phyloP scores from a whole-genome alignment of 129 eudicot species.

The Sambucus nigra region DNA sequence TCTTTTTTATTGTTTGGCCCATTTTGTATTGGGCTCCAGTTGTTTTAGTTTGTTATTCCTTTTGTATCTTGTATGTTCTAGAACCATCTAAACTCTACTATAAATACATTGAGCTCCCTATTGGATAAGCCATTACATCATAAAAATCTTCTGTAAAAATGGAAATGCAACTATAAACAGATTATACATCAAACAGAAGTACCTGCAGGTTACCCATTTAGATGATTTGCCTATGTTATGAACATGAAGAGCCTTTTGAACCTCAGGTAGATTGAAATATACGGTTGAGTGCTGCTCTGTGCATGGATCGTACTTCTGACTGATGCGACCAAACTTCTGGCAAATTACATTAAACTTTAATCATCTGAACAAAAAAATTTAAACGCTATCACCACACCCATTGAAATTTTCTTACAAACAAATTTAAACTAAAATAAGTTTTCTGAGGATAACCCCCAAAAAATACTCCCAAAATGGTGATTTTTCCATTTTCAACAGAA shows the following conservation, averaged over 20 bases:
- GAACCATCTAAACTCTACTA: no score
- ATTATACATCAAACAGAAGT: background rate
- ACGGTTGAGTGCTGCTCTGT: constrained; percentile 72
- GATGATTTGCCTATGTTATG: constrained; percentile 23
- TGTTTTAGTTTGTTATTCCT: no score
- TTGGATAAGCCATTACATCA: no score
- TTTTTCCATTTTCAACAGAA: no score
- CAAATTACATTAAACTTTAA: constrained; percentile 10
- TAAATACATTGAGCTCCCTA: no score
- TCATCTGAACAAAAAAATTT: constrained; percentile 1
- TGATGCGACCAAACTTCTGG: constrained; percentile 53
- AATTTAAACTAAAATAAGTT: no score
- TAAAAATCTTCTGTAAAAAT: no score
- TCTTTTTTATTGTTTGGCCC: no score
- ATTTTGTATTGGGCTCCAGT: no score
- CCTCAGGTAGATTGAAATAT: constrained; percentile 91
- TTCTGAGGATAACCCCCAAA: background rate
- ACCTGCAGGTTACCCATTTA: constrained; percentile 94
- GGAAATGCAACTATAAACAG: background rate
- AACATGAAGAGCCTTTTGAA: constrained; percentile 88
- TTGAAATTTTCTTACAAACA: background rate
- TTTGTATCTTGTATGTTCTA: no score
- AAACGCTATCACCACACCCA: background rate
- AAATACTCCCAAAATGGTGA: background rate
- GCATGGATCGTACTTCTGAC: constrained; percentile 89